These are phyloP conservation scores for Pinus taeda DNA, from an alignment of 75 land plant genomes.

Conservation along the genomic window DNA sequence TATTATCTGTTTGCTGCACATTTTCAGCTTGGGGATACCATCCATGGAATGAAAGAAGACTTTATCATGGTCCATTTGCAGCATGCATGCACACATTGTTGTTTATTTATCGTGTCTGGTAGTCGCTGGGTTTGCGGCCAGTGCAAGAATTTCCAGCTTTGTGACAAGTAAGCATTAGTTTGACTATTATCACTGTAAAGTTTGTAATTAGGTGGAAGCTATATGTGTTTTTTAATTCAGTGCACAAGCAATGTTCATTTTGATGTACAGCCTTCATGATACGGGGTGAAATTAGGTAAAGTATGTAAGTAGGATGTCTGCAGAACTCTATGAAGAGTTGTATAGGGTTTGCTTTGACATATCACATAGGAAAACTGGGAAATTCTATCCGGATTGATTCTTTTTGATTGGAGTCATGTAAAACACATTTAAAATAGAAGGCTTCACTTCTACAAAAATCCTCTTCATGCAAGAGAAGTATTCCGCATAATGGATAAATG, in stretches of 20 bases:
- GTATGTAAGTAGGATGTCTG: no score
- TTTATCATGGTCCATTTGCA: conserved; percentile 24
- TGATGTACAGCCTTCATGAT: no score
- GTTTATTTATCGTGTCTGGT: conserved; percentile 17
- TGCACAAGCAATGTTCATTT: no score
- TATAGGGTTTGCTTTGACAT: background rate
- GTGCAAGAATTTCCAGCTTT: conserved; percentile 18
- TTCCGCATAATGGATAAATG: background rate
- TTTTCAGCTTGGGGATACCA: conserved; percentile 16
- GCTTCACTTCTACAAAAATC: background rate
- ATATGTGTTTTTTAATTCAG: no score
- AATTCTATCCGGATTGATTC: background rate
- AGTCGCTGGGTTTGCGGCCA: conserved; percentile 10
- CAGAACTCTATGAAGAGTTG: background rate
- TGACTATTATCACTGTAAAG: no score
- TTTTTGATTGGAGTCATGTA: background rate
- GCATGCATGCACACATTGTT: conserved; percentile 14
- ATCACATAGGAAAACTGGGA: background rate
- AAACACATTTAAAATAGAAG: background rate
- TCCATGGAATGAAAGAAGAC: conserved; percentile 17
- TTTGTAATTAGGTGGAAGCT: no score
- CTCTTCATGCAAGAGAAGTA: background rate
- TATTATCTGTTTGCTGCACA: background rate
- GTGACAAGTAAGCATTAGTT: conserved; percentile 12
- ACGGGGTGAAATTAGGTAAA: no score